Evolutionary conservation across 768 basidiomycete genomes (phyloP).

Genomic region (Cystofilobasidium bisporidii): DNA sequence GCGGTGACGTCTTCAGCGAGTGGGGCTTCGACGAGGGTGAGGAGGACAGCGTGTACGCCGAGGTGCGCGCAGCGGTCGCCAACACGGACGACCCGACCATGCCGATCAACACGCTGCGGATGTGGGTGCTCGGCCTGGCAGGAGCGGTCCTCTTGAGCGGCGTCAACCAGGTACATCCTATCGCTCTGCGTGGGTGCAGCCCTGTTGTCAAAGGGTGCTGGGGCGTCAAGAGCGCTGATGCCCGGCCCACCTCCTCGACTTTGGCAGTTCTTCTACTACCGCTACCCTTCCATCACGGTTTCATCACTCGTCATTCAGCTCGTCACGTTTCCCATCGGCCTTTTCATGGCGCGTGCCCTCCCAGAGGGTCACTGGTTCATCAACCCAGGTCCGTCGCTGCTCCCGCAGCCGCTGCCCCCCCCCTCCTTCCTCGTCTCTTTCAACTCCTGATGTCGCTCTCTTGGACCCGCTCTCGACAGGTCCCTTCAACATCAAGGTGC

Average conservation of each 20-base stretch:
- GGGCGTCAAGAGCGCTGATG: no score
- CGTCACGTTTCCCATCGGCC: conserved; percentile 17
- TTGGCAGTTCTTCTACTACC: conserved; percentile 26
- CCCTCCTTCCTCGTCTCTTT: no score
- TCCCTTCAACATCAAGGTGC: conserved; percentile 26
- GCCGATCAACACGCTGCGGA: conserved; percentile 25
- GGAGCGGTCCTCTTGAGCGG: conserved; percentile 7
- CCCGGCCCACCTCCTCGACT: neutral
- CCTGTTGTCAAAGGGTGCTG: no score
- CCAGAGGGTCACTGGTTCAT: conserved; percentile 16
- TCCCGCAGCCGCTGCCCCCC: no score
- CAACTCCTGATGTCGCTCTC: no score
- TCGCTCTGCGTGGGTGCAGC: no score
- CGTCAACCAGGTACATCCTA: conserved; percentile 22
- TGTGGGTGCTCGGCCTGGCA: conserved; percentile 20
- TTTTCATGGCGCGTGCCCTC: conserved; percentile 10
- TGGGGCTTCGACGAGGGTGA: conserved; percentile 27
- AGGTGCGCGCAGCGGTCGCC: conserved; percentile 25
- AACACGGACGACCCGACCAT: conserved; percentile 27
- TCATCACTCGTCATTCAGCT: conserved; percentile 23
- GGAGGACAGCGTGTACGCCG: conserved; percentile 26
- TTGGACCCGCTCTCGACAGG: no score
- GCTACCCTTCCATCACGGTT: conserved; percentile 24
- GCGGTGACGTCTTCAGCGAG: conserved; percentile 16
- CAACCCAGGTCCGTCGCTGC: conserved; percentile 21